Percentiles rank a stretch among this genome's conserved stretches.
These are phyloP conservation scores for Aspergillus sp. DNA, from an alignment of 2,329 filamentous ascomycete species.

Conservation along the genomic window DNA sequence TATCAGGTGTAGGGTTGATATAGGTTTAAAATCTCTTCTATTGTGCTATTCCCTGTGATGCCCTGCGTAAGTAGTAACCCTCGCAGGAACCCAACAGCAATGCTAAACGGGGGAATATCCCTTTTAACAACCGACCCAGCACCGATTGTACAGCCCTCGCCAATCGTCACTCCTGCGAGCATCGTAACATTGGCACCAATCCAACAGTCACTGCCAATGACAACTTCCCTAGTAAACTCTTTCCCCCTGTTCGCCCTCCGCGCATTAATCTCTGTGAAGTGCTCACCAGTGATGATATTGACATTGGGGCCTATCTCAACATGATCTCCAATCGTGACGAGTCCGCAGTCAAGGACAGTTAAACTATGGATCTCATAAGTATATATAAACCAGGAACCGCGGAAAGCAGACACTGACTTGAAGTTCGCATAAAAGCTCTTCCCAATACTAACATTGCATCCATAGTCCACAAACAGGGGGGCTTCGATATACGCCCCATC, in stretches of 20 bases:
- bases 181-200: slow-evolving; percentile 50
- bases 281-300: slow-evolving; percentile 51
- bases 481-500: slow-evolving; percentile 19
- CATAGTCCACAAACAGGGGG: slow-evolving; percentile 23
- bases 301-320: slow-evolving; percentile 54
- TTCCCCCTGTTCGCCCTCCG: slow-evolving; percentile 35
- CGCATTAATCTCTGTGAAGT: slow-evolving; percentile 48
- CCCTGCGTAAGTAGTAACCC: background rate
- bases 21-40: too few relatives aligned
- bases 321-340: slow-evolving; percentile 52
- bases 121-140: slow-evolving; percentile 42
- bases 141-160: slow-evolving; percentile 42
- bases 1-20: too few relatives aligned
- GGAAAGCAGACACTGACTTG: slow-evolving; percentile 2
- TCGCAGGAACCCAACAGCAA: slow-evolving; percentile 26
- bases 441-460: slow-evolving; percentile 22
- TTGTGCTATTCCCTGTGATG: too few relatives aligned
- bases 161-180: slow-evolving; percentile 44
- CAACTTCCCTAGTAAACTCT: slow-evolving; percentile 50
- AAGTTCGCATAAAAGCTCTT: slow-evolving; percentile 22
- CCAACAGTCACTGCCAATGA: slow-evolving; percentile 51
- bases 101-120: slow-evolving; percentile 31
- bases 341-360: slow-evolving; percentile 50
- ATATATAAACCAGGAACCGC: slow-evolving; percentile 36
- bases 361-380: slow-evolving; percentile 47